Evolutionary conservation across 2,329 filamentous ascomycete genomes (phyloP), one percentile per base, ranked within the genome.

Genomic region (Trichoderma oligosporum): DNA sequence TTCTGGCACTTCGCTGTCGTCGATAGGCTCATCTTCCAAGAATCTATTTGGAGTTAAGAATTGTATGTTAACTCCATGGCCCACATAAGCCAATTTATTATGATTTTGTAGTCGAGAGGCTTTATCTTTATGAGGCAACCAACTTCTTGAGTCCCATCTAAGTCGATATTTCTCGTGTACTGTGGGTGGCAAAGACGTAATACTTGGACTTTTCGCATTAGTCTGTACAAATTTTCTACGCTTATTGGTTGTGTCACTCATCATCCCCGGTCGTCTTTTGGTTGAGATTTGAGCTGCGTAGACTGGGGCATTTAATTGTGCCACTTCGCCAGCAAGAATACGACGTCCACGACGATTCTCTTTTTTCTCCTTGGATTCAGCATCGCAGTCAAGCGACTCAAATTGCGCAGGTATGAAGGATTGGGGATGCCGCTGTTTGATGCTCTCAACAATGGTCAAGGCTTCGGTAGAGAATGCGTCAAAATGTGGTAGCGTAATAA

Each of bases 241-340:
- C 41, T 65, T 65, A 38, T 57, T 57, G n/a, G 51, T 35, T 20
- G 59, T 57, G 25, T 67, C 68, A 12, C 66, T 61, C 3, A 59
- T 39, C 6, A 60, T 59, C 31, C 67, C 65, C 4, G 61, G 54
- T 2, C 60, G 64, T 31, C 68, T 68, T 59, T 72, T 74, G 8
- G 69, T 66, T 11, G 71, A 67, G 46, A 68, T 57, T 60, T 74
- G 72, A 8, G 71, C 70, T n/a, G 66, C 71, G 64, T 82, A 82
- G 25, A 80, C 76, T 2, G 79, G 79, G 1, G 79, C 79, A 51
- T 75, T 72, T 25, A 82, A 65, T n/a, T 75, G 71, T 33, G 78
- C 77, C 16, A 82, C 72, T 48, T 78, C 76, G 8, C 73, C 65
- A 3, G 71, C 70, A 46, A 76, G 71, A 62, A 67, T 63, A 56